Evolutionary conservation across 2,329 filamentous ascomycete species (phyloP), one percentile per base, ranked within the genome.

Genomic region (Biscogniauxia marginata): DNA sequence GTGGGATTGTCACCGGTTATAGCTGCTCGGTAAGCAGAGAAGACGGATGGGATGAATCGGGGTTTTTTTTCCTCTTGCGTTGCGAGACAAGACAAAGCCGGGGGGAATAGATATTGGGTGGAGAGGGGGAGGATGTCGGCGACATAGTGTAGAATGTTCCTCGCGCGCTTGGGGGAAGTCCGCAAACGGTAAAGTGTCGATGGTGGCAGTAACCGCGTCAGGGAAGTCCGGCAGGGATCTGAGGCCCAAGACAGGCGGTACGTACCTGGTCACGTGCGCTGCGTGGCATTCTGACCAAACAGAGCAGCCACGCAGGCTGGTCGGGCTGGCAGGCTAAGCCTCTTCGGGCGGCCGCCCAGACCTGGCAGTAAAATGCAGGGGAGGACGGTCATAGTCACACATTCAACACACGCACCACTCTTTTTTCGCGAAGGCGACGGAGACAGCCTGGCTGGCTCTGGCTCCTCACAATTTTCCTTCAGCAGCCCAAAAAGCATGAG

Each of bases 401-500:
- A 55, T 54, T 57, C 55, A 58, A 54, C 54, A 51, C 48, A 54
- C 57, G 59, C 59, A 62, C 59, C 59, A 60, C 57, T 63, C 55
- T 63, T 62, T 57, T 63, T 61, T 61, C 61, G 61, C 57, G 61
- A 63, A 60, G 61, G 59, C 54, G 51, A 63, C 61, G 59, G 57
- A 63, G 59, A 62, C 59, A 61, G 61, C 60, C 61, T 62, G 58
- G 59, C 59, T 62, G 58, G 59, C 56, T 60, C 53, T 60, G 61
- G 61, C 61, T 63, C 61, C 61, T 63, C 61, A 62, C 62, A 62
- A 64, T 61, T 64, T 63, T 60, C 62, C 60, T 60, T 64, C 58
- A 64, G 60, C 60, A 63, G 63, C 61, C 61, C 63, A 65, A 50
- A 58, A 62, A 65, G 61, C 62, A 65, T 65, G 63, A 64, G 62